phyloP scores from a whole-genome alignment of 129 eudicot genomes.

The Heracleum sosnowskyi region DNA sequence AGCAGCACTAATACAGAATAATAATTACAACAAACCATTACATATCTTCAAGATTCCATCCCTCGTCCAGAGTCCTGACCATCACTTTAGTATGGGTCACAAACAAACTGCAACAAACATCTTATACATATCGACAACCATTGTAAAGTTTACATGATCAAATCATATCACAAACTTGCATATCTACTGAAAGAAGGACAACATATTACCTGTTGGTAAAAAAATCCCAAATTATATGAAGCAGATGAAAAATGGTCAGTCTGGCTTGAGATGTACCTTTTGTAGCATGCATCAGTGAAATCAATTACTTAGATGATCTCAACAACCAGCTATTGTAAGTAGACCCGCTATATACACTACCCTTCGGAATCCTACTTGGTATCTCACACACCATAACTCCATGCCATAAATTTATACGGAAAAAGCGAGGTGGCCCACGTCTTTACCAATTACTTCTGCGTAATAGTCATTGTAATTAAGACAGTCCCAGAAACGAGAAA shows the following conservation, averaged over 20 bases:
- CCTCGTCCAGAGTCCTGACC: background rate
- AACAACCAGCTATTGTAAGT: background rate
- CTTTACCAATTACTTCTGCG: constrained; percentile 38
- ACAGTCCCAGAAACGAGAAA: constrained; percentile 81
- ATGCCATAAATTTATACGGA: constrained; percentile 17
- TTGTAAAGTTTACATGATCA: background rate
- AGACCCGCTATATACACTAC: background rate
- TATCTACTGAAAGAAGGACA: background rate
- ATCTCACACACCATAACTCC: background rate
- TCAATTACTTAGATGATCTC: background rate
- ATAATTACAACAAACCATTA: background rate
- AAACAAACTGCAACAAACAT: background rate
- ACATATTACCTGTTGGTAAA: background rate
- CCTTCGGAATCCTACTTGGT: background rate
- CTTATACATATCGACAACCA: background rate
- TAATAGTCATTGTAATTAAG: constrained; percentile 75
- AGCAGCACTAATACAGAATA: background rate
- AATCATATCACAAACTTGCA: background rate
- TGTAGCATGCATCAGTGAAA: background rate
- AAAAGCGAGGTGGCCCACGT: constrained; percentile 35
- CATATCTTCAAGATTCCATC: background rate
- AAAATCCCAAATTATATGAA: background rate
- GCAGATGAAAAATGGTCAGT: background rate
- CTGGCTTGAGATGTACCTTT: background rate
- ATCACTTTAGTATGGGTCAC: background rate